Evolutionary conservation across 1,139 yeast species (phyloP).

Genomic region (Suhomyces guaymorum): DNA sequence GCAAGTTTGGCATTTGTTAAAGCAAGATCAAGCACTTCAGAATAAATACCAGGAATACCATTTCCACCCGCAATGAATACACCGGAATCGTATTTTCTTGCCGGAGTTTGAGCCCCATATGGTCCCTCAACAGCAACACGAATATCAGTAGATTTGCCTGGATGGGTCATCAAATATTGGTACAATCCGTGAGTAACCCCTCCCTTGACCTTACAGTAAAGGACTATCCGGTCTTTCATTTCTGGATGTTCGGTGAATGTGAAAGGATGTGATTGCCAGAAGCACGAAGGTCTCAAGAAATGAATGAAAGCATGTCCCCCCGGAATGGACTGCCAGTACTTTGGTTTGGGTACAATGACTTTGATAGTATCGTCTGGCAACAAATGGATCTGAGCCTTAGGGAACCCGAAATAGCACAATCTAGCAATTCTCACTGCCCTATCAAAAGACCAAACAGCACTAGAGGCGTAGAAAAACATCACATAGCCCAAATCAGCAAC

Average conservation of each 20-base stretch:
- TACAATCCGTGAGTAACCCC: constrained; percentile 36
- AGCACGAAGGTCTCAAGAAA: constrained; percentile 34
- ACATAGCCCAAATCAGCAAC: constrained; percentile 41
- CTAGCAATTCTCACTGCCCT: constrained; percentile 39
- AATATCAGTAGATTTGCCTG: constrained; percentile 26
- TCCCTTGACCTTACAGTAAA: constrained; percentile 37
- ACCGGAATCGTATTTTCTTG: constrained; percentile 36
- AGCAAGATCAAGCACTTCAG: constrained; percentile 36
- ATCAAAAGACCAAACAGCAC: constrained; percentile 48
- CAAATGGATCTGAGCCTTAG: constrained; percentile 35
- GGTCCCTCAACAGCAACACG: constrained; percentile 50
- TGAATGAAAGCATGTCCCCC: constrained; percentile 57
- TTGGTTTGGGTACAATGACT: constrained; percentile 42
- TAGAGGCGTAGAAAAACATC: constrained; percentile 39
- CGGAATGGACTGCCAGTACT: constrained; percentile 43
- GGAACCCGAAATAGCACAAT: constrained; percentile 40
- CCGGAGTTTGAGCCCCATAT: constrained; percentile 42
- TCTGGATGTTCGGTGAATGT: constrained; percentile 24
- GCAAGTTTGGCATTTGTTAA: constrained; percentile 19
- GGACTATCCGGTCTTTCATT: constrained; percentile 27
- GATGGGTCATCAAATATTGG: constrained; percentile 24
- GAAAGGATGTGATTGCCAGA: constrained; percentile 48
- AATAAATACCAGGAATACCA: constrained; percentile 50
- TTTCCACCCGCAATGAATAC: constrained; percentile 49
- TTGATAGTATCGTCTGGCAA: constrained; percentile 42